A percentile compares a stretch with the other conserved stretches of the same genome.
Evolutionary conservation across 192 early-diverging fungal species (phyloP).

Genomic region (Pilaira anomala): DNA sequence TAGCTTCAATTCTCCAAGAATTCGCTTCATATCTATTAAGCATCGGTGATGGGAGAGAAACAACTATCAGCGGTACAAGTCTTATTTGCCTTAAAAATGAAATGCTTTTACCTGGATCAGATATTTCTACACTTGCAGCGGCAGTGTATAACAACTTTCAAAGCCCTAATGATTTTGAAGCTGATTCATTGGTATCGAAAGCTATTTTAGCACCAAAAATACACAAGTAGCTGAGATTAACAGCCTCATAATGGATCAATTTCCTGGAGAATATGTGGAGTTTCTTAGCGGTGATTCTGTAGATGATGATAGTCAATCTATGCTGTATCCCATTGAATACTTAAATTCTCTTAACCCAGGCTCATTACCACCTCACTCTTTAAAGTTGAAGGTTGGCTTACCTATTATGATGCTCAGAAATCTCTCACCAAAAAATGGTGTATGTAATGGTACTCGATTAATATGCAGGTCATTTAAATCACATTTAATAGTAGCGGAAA

Average conservation of each 20-base stretch:
- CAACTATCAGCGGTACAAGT: not conserved
- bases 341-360: not conserved
- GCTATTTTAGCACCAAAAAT: conserved; percentile 14
- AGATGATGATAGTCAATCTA: not conserved
- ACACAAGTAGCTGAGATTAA: not conserved
- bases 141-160: not conserved
- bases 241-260: not conserved
- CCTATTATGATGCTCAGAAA: not conserved
- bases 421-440: not conserved
- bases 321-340: not conserved
- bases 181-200: not conserved
- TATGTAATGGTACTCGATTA: not conserved
- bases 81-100: not conserved
- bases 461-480: not conserved
- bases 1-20: not conserved
- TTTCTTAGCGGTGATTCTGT: not conserved
- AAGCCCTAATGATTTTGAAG: not conserved
- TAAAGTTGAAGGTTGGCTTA: not conserved
- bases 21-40: not conserved
- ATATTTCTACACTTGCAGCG: not conserved
- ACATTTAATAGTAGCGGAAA: not conserved
- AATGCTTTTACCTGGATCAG: not conserved
- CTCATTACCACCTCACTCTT: not conserved
- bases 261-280: not conserved
- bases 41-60: not conserved